Percentiles rank a stretch among this genome's conserved stretches.
phyloP scores from a whole-genome alignment of 1,139 yeast species.

The Komagataea norvegica region DNA sequence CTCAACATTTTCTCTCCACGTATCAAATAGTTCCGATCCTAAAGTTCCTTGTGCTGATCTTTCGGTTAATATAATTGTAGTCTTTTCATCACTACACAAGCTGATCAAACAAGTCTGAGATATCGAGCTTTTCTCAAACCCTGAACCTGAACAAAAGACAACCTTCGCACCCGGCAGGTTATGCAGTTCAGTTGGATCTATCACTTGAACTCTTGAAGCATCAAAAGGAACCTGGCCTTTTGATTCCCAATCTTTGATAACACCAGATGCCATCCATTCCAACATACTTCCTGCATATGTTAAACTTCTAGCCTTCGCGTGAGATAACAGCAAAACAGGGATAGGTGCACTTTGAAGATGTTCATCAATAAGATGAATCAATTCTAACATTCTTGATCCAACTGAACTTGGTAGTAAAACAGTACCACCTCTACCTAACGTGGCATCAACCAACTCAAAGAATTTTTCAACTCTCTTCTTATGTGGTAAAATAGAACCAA shows the following conservation, averaged over 20 bases:
- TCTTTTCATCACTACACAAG: slow-evolving; percentile 58
- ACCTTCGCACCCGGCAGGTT: slow-evolving; percentile 69
- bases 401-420: slow-evolving; percentile 79
- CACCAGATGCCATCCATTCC: slow-evolving; percentile 90
- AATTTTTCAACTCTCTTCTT: slow-evolving; percentile 63
- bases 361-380: slow-evolving; percentile 64
- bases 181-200: slow-evolving; percentile 54
- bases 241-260: slow-evolving; percentile 78
- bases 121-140: slow-evolving; percentile 59
- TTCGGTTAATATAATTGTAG: slow-evolving; percentile 74
- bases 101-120: slow-evolving; percentile 53
- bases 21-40: slow-evolving; percentile 43
- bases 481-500: slow-evolving; percentile 65
- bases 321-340: slow-evolving; percentile 72
- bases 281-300: slow-evolving; percentile 83
- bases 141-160: slow-evolving; percentile 74
- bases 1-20: slow-evolving; percentile 51
- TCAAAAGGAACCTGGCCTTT: slow-evolving; percentile 66
- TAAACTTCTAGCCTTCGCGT: slow-evolving; percentile 74
- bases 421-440: slow-evolving; percentile 67
- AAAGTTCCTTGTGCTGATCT: slow-evolving; percentile 40
- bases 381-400: slow-evolving; percentile 80
- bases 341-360: slow-evolving; percentile 36
- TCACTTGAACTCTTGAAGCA: slow-evolving; percentile 55
- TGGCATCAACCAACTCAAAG: slow-evolving; percentile 57